These are phyloP conservation scores for Kwoniella bestiolae DNA, from an alignment of 768 basidiomycete species.

Conservation along the genomic window DNA sequence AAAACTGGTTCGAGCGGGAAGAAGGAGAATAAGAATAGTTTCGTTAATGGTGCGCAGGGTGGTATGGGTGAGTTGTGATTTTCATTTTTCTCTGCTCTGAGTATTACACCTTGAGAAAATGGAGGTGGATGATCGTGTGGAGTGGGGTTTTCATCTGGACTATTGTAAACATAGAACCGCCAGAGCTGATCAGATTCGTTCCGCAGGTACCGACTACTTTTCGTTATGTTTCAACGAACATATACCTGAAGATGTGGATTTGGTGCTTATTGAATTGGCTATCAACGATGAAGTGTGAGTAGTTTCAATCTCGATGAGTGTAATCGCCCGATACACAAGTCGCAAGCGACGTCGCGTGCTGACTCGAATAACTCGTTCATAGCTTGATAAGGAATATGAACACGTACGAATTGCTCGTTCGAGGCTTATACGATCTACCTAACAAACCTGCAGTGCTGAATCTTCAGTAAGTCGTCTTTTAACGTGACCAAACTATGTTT, in stretches of 20 bases:
- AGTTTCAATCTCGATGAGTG: not conserved
- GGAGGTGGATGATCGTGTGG: not conserved
- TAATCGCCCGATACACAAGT: no score
- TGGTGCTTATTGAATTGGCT: conserved; percentile 52
- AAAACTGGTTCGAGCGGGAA: conserved; percentile 21
- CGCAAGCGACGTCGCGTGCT: no score
- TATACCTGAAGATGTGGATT: conserved; percentile 53
- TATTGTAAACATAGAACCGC: no score
- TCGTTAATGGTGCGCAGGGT: conserved; percentile 53
- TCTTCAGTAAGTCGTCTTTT: conserved; percentile 43
- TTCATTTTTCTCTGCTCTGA: no score
- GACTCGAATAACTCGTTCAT: no score
- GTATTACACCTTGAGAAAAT: not conserved
- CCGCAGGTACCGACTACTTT: conserved; percentile 48
- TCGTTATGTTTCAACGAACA: conserved; percentile 54
- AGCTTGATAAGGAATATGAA: conserved; percentile 38
- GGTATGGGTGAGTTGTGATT: conserved; percentile 36
- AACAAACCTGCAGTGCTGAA: conserved; percentile 51
- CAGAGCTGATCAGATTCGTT: not conserved
- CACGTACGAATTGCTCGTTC: conserved; percentile 47
- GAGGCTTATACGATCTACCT: conserved; percentile 44
- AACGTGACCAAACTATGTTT: not conserved
- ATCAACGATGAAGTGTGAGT: conserved; percentile 47
- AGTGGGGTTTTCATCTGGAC: no score
- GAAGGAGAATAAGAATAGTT: conserved; percentile 37